Conservation (phyloP, 257 asterid species). For the Apocynum venetum region DNA sequence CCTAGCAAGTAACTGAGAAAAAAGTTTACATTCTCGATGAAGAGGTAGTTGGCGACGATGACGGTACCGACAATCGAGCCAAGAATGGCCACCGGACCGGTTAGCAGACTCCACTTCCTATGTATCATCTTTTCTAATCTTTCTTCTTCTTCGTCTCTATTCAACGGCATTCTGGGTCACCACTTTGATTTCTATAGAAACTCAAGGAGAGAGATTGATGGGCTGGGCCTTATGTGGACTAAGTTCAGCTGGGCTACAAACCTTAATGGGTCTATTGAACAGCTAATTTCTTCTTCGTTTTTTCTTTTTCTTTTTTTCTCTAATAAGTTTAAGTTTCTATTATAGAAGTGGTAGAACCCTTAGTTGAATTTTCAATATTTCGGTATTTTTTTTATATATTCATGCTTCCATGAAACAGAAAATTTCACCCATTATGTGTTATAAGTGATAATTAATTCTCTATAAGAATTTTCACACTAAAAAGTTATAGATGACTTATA, state of each 20-base stretch:
- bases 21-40: slow-evolving; percentile 50
- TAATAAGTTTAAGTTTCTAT: too few relatives aligned
- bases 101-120: slow-evolving; percentile 80
- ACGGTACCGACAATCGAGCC: slow-evolving; percentile 57
- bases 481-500: too few relatives aligned
- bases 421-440: too few relatives aligned
- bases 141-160: neutral
- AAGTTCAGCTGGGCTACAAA: neutral
- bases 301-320: too few relatives aligned
- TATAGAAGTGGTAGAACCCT: too few relatives aligned
- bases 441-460: neutral
- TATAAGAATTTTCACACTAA: too few relatives aligned
- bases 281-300: too few relatives aligned
- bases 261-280: too few relatives aligned
- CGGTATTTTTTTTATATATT: too few relatives aligned
- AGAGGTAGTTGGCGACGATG: slow-evolving; percentile 58
- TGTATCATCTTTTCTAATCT: slow-evolving; percentile 43
- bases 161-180: slow-evolving; percentile 3
- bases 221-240: slow-evolving; percentile 4
- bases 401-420: too few relatives aligned
- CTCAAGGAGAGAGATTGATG: neutral
- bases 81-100: slow-evolving; percentile 58
- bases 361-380: too few relatives aligned
- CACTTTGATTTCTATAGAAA: neutral
- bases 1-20: neutral